These are phyloP conservation scores for Pontederia crassipes DNA, from an alignment of 176 grass and related monocot genomes.

Conservation along the genomic window DNA sequence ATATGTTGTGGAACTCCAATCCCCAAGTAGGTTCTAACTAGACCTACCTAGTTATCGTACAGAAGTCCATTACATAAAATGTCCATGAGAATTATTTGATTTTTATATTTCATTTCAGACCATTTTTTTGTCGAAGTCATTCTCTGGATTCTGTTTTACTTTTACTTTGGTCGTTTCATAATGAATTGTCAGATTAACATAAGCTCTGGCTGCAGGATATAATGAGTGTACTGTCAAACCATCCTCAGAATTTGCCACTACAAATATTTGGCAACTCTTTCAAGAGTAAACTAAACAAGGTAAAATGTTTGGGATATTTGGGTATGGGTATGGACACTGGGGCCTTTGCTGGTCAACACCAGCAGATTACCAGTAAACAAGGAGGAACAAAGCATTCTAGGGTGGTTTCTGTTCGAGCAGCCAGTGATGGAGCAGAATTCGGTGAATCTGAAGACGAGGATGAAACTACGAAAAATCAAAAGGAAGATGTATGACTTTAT, in stretches of 20 bases:
- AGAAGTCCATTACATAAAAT: no score
- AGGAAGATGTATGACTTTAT: constrained; percentile 25
- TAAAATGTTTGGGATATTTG: constrained; percentile 16
- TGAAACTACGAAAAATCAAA: constrained; percentile 7
- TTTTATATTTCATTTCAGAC: no score
- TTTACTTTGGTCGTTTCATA: no score
- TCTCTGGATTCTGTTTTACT: no score
- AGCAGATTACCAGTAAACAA: constrained; percentile 5
- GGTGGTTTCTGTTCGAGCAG: constrained; percentile 17
- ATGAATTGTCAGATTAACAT: no score
- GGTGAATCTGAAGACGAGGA: constrained; percentile 25
- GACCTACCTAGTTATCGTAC: no score
- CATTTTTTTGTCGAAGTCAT: no score
- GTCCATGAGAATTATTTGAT: no score
- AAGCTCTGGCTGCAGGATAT: constrained; percentile 6
- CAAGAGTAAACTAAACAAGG: constrained; percentile 15
- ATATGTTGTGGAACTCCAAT: no score
- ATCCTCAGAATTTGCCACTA: constrained; percentile 21
- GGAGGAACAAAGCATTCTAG: constrained; percentile 4
- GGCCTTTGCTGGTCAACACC: constrained; percentile 8
- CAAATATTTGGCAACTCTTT: constrained; percentile 17
- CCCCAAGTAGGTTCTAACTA: no score
- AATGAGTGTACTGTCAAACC: constrained; percentile 30
- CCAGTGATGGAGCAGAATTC: constrained; percentile 24
- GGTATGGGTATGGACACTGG: constrained; percentile 14